Evolutionary conservation across 768 basidiomycete genomes (phyloP).

Genomic region (Kwoniella pini): DNA sequence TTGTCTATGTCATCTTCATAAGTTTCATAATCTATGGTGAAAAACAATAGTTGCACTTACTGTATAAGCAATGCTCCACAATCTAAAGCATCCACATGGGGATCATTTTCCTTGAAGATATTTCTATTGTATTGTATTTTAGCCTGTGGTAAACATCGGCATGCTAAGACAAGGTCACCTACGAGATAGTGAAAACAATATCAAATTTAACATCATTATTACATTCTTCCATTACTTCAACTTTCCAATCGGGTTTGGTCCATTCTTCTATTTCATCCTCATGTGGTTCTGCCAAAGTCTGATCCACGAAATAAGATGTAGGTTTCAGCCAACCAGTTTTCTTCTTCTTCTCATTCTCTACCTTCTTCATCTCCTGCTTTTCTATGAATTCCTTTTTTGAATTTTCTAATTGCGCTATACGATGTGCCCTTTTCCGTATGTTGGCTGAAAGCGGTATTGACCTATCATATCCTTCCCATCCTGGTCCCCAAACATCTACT

Average conservation of each 20-base stretch:
- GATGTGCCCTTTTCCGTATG: conserved; percentile 32
- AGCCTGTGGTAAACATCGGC: background rate
- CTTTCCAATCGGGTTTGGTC: conserved; percentile 16
- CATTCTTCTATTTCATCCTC: conserved; percentile 1
- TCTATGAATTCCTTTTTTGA: conserved; percentile 20
- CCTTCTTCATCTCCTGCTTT: background rate
- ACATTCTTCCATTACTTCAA: conserved; percentile 24
- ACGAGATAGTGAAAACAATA: conserved; percentile 53
- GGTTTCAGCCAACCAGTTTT: conserved; percentile 16
- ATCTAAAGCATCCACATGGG: conserved; percentile 46
- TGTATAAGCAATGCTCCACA: conserved; percentile 53
- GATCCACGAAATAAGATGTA: no score
- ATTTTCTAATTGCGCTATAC: conserved; percentile 31
- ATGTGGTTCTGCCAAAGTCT: no score
- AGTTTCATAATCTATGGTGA: no score
- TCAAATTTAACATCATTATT: conserved; percentile 26
- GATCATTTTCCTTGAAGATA: conserved; percentile 50
- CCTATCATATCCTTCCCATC: conserved; percentile 50
- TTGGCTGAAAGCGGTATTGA: conserved; percentile 47
- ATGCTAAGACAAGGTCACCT: conserved; percentile 15
- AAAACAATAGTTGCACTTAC: conserved; percentile 27
- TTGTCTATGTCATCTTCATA: conserved; percentile 29
- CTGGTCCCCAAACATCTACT: conserved; percentile 55
- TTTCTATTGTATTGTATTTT: conserved; percentile 35
- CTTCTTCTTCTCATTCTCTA: conserved; percentile 16